Percentiles rank a stretch among this genome's conserved stretches.
phyloP scores from a whole-genome alignment of 2,329 filamentous ascomycete species.

The Scleromitrula shiraiana region DNA sequence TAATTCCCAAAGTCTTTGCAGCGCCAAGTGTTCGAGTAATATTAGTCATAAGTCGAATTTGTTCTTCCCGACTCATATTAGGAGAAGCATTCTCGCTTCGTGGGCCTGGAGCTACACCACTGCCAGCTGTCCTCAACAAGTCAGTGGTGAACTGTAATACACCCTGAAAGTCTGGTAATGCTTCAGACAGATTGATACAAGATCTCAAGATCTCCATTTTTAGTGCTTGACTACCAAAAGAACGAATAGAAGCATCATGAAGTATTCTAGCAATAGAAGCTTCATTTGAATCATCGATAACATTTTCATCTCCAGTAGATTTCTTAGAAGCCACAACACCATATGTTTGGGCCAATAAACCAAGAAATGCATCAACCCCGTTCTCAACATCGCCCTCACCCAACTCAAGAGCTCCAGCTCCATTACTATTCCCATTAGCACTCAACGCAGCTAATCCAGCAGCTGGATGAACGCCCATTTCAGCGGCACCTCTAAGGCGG shows the following conservation, averaged over 20 bases:
- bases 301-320: conserved; percentile 5
- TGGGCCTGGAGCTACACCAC: conserved; percentile 65
- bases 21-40: conserved; percentile 76
- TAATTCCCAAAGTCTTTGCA: conserved; percentile 65
- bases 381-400: conserved; percentile 57
- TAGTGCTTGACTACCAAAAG: conserved; percentile 69
- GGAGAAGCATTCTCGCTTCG: conserved; percentile 62
- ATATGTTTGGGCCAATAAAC: conserved; percentile 53
- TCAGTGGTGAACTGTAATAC: conserved; percentile 84
- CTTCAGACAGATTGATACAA: conserved; percentile 92
- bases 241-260: conserved; percentile 47
- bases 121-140: conserved; percentile 73
- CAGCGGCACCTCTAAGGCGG: conserved; percentile 86
- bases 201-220: conserved; percentile 82
- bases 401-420: conserved; percentile 50
- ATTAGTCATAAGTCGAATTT: conserved; percentile 74
- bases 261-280: conserved; percentile 50
- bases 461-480: conserved; percentile 90
- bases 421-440: conserved; percentile 40
- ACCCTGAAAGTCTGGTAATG: conserved; percentile 82
- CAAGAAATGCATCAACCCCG: conserved; percentile 56
- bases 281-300: conserved; percentile 41
- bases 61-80: conserved; percentile 70
- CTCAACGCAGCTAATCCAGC: conserved; percentile 70
- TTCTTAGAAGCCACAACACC: conserved; percentile 42